phyloP scores from a whole-genome alignment of 169 alveolate species.

The Plasmodium gonderi region DNA sequence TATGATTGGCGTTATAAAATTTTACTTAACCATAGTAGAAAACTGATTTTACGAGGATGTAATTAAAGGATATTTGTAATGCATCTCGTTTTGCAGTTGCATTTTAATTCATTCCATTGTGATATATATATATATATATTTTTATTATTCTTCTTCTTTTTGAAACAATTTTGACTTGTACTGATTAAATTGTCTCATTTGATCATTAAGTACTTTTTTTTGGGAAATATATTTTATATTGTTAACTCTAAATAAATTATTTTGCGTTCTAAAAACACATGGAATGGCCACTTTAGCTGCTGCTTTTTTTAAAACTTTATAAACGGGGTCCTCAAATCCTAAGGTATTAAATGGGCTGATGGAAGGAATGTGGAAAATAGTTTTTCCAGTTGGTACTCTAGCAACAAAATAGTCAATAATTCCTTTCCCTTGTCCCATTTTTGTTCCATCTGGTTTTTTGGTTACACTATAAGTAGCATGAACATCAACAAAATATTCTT shows the following conservation, averaged over 20 bases:
- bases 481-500: slow-evolving; percentile 79
- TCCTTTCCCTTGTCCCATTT: slow-evolving; percentile 89
- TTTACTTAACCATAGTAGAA: too few relatives aligned
- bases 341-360: slow-evolving; percentile 60
- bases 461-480: slow-evolving; percentile 88
- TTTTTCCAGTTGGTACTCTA: slow-evolving; percentile 85
- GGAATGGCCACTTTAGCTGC: slow-evolving; percentile 74
- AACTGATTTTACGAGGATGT: not conserved
- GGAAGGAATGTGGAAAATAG: slow-evolving; percentile 62
- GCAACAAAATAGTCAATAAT: slow-evolving; percentile 84
- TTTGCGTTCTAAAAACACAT: slow-evolving; percentile 64
- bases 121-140: not conserved
- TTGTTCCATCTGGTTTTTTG: slow-evolving; percentile 87
- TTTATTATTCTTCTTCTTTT: not conserved
- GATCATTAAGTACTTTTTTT: slow-evolving; percentile 29
- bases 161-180: slow-evolving; percentile 35
- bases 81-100: not conserved
- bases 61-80: not conserved
- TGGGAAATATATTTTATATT: slow-evolving; percentile 69
- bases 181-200: slow-evolving; percentile 32
- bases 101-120: not conserved
- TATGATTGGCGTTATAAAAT: too few relatives aligned
- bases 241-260: slow-evolving; percentile 51
- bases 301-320: slow-evolving; percentile 65
- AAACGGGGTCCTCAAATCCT: slow-evolving; percentile 70